These are phyloP conservation scores for Mallotus repandus DNA, from an alignment of 441 rosid species.

Conservation along the genomic window DNA sequence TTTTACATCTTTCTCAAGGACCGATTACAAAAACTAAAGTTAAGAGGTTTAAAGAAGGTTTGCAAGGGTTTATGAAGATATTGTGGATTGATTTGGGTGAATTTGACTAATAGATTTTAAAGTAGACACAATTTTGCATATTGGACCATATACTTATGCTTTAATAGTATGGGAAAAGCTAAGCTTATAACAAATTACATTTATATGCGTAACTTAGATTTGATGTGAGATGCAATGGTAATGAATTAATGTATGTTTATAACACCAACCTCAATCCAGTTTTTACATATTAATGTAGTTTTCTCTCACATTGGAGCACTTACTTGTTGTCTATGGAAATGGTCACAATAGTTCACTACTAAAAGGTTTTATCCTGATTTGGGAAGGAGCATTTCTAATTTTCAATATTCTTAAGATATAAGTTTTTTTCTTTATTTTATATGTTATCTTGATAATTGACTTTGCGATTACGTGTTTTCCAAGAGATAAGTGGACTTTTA, in stretches of 20 bases:
- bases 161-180: not conserved
- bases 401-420: conserved; percentile 84
- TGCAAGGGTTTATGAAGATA: no score
- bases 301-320: conserved; percentile 80
- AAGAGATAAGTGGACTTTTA: not conserved
- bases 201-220: not conserved
- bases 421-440: not conserved
- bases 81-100: no score
- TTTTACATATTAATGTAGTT: conserved; percentile 41
- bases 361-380: conserved; percentile 66
- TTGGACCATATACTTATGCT: not conserved
- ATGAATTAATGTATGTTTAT: not conserved
- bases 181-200: not conserved
- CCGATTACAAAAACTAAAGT: conserved; percentile 33
- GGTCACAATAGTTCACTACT: conserved; percentile 76
- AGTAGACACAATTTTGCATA: no score
- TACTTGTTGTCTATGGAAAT: conserved; percentile 69
- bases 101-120: not conserved
- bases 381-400: conserved; percentile 57
- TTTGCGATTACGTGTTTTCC: not conserved
- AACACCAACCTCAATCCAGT: not conserved
- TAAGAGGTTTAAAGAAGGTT: not conserved
- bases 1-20: conserved; percentile 60
- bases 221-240: not conserved
- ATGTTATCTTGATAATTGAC: not conserved